Base-by-base conservation (phyloP, 2,329 filamentous ascomycete species). In the Ophiostoma triangulosporum region DNA sequence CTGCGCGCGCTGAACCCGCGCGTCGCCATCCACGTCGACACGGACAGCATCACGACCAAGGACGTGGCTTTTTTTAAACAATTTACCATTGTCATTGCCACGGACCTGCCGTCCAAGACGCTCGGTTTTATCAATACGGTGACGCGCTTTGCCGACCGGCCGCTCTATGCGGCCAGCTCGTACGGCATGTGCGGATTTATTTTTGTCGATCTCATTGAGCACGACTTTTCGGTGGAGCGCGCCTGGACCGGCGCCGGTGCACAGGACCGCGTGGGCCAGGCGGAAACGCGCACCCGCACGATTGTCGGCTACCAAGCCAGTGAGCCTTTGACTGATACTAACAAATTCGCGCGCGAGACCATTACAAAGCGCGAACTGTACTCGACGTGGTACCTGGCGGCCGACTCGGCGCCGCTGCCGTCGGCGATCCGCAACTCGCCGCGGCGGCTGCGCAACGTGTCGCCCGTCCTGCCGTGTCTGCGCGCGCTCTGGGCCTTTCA, bases 141-240 rank as follows among this genome's bases (percentile, higher is more conserved):
- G 27, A 90, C 89, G 38, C 84, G 91, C 48, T 71, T 94, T 35
- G 82, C 84, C 57, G 77, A 80, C 58, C 80, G 81, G 48, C 83
- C 89, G 11, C 96, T 96, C 68, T 98, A 98, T 68, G 88, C 88
- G 9, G 86, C 89, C 33, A 84, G 83, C 50, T 80, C 85, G 3
- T 88, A 96, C 64, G 93, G 93, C 49, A 78, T 95, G 65, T 97
- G 94, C 66, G 93, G 93, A 54, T 98, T 88, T 70, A 86, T 95
- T 60, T 98, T 98, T 66, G 86, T 86, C 55, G 93, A 98, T 66
- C 76, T 98, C 22, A 88, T 95, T 60, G 78, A 83, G 62, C 93
- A 98, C 66, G 83, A 90, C 62, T 98, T 88, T 64, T 81, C 93
- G 56, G 84, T 98, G 57, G 84, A 95, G 70, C 83, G 93, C 54